Evolutionary conservation across 768 basidiomycete genomes (phyloP).

Genomic region (Amanita phalloides): DNA sequence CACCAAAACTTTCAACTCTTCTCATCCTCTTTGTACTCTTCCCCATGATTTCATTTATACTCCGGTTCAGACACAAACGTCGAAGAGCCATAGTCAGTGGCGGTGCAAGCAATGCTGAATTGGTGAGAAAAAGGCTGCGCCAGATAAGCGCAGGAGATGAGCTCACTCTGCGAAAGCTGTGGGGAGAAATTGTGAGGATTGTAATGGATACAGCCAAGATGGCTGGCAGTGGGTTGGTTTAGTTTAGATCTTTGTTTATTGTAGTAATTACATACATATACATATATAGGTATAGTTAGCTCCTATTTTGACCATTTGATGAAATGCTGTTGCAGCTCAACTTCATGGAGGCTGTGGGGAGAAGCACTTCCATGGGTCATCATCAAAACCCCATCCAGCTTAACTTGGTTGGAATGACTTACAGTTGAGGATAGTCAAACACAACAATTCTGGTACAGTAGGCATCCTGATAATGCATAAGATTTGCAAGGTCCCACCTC

Average conservation of each 20-base stretch:
- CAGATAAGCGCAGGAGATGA: slow-evolving; percentile 27
- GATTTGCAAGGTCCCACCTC: too few species aligned
- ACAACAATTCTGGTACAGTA: too few species aligned
- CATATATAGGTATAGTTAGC: too few species aligned
- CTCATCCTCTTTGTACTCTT: slow-evolving; percentile 34
- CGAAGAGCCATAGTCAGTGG: slow-evolving; percentile 17
- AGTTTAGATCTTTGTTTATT: slow-evolving; percentile 19
- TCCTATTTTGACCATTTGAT: too few species aligned
- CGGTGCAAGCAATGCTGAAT: slow-evolving; percentile 35
- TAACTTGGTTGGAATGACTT: too few species aligned
- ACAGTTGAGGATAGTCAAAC: too few species aligned
- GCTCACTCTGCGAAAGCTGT: slow-evolving; percentile 27
- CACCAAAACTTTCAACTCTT: slow-evolving; percentile 38
- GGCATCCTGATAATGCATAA: too few species aligned
- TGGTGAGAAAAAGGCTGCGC: slow-evolving; percentile 45
- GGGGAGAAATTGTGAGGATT: slow-evolving; percentile 40
- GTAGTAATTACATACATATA: too few species aligned
- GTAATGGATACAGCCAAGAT: slow-evolving; percentile 62
- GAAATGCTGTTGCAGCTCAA: too few species aligned
- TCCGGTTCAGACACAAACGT: slow-evolving; percentile 30
- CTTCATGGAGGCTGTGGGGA: too few species aligned
- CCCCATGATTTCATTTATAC: slow-evolving; percentile 33
- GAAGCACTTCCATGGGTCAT: too few species aligned
- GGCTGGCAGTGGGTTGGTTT: slow-evolving; percentile 70
- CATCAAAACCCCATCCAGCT: too few species aligned